Conservation (phyloP, 305 asterid species). For the Euphrasia arctica region DNA sequence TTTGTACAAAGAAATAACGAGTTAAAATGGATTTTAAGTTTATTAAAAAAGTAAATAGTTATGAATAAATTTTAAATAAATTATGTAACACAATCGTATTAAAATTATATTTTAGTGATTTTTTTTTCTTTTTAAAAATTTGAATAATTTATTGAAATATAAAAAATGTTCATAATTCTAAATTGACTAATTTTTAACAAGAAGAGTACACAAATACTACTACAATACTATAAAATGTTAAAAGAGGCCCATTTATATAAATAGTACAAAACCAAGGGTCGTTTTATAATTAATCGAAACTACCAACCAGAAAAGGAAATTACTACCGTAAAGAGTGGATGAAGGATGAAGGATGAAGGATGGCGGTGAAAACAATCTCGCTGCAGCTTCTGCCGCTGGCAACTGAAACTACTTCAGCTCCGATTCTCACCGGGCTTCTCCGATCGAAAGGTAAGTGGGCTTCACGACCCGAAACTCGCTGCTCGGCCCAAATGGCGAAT, state of each 20-base stretch:
- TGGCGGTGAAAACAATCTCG: slow-evolving; percentile 28
- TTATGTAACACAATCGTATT: too few species aligned
- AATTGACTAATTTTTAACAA: too few species aligned
- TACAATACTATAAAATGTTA: too few species aligned
- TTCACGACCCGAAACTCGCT: slow-evolving; percentile 16
- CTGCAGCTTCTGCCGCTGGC: slow-evolving; percentile 41
- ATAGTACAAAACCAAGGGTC: background rate
- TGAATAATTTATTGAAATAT: too few species aligned
- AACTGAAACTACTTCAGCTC: slow-evolving; percentile 16
- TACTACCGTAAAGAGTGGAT: background rate
- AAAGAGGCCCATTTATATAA: background rate
- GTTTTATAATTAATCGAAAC: background rate
- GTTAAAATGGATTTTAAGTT: too few species aligned
- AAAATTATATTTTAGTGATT: too few species aligned
- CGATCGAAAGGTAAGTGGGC: slow-evolving; percentile 10
- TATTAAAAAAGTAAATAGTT: too few species aligned
- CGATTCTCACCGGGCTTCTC: slow-evolving; percentile 14
- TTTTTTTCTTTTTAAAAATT: too few species aligned
- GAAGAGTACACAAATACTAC: too few species aligned
- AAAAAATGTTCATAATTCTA: too few species aligned
- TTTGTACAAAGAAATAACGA: too few species aligned
- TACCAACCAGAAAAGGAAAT: background rate
- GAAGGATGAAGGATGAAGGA: slow-evolving; percentile 3
- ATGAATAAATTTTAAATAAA: too few species aligned
- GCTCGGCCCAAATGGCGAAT: slow-evolving; percentile 43